These are phyloP conservation scores for Trypanosoma mega DNA, from an alignment of 208 protist genomes.

Conservation along the genomic window DNA sequence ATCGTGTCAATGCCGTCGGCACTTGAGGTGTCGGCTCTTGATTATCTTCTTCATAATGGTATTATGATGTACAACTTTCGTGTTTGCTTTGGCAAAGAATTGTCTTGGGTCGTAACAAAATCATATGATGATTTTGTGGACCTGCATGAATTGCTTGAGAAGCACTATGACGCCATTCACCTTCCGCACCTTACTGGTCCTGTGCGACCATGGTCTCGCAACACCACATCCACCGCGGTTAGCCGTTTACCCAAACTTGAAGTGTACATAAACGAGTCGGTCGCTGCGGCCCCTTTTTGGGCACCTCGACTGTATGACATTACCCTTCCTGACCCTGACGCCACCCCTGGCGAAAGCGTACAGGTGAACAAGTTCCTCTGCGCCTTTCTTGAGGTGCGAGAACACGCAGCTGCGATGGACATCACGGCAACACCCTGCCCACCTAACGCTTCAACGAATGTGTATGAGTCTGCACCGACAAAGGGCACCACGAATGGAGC, in stretches of 20 bases:
- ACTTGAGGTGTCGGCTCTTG: constrained; percentile 14
- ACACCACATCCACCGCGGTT: constrained; percentile 4
- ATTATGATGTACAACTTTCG: constrained; percentile 21
- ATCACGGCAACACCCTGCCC: not conserved
- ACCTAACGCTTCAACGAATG: too few species aligned
- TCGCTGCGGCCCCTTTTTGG: constrained; percentile 6
- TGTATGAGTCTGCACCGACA: too few species aligned
- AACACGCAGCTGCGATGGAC: constrained; percentile 4
- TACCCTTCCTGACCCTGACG: constrained; percentile 3
- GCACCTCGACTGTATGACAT: constrained; percentile 7
- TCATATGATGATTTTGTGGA: constrained; percentile 22
- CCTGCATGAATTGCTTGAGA: constrained; percentile 14
- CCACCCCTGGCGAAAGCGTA: not conserved
- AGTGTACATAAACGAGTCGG: constrained; percentile 12
- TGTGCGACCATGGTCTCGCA: constrained; percentile 13
- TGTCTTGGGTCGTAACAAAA: constrained; percentile 16
- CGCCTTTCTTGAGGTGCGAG: constrained; percentile 18
- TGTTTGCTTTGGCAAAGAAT: constrained; percentile 10
- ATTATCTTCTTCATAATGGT: constrained; percentile 18
- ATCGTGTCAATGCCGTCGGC: constrained; percentile 9
- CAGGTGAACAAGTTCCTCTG: constrained; percentile 20
- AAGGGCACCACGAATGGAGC: too few species aligned
- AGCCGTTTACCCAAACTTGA: constrained; percentile 11
- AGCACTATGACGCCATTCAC: constrained; percentile 11
- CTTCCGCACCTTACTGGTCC: constrained; percentile 13